Conservation (phyloP, 805 yeast genomes). For the Metschnikowia noctiluminum region DNA sequence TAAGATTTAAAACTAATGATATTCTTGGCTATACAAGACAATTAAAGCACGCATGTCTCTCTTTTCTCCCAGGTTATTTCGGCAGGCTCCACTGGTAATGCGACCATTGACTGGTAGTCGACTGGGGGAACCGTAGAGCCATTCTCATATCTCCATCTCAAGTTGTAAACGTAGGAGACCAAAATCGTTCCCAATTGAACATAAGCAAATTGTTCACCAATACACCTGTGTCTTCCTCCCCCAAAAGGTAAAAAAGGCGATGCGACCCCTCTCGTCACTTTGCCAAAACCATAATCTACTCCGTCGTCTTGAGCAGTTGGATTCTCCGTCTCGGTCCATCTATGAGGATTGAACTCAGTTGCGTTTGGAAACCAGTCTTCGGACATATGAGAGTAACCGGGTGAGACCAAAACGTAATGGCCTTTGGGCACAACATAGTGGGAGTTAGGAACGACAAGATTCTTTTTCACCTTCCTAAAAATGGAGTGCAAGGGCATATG, state of each 20-base stretch:
- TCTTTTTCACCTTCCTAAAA: constrained; percentile 83
- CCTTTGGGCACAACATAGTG: constrained; percentile 81
- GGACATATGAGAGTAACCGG: constrained; percentile 83
- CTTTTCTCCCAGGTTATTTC: constrained; percentile 68
- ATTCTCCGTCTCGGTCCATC: constrained; percentile 56
- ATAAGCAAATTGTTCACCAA: constrained; percentile 97
- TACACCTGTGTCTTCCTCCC: constrained; percentile 99
- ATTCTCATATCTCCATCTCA: constrained; percentile 65
- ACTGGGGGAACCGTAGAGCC: constrained; percentile 51
- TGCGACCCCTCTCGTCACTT: constrained; percentile 90
- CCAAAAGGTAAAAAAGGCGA: constrained; percentile 98
- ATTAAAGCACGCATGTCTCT: constrained; percentile 33
- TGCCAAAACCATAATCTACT: constrained; percentile 96
- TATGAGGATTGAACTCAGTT: constrained; percentile 69
- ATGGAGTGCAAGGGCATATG: constrained; percentile 96
- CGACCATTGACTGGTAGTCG: constrained; percentile 89
- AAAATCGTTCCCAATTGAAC: constrained; percentile 86
- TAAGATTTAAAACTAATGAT: too few species aligned
- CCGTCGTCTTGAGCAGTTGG: constrained; percentile 35
- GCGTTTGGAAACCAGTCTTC: constrained; percentile 81
- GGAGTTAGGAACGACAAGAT: constrained; percentile 77
- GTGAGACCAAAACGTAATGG: constrained; percentile 86
- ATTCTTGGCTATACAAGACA: background rate
- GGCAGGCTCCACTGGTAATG: constrained; percentile 81
- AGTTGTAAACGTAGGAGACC: constrained; percentile 66